Percentiles rank a stretch among this genome's conserved stretches.
phyloP scores from a whole-genome alignment of 345 rosid species.

The Camelina hispida region DNA sequence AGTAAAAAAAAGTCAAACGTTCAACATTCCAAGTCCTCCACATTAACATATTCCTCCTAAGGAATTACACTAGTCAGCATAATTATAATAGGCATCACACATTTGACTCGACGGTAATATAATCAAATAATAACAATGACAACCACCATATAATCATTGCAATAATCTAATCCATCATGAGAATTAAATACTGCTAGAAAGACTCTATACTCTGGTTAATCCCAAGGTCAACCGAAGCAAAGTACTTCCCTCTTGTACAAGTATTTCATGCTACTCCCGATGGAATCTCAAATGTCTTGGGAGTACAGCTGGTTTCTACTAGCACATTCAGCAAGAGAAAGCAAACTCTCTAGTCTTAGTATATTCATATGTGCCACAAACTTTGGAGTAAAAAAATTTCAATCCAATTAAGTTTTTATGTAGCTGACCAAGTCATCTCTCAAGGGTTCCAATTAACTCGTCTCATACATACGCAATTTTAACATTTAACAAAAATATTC shows the following conservation, averaged over 20 bases:
- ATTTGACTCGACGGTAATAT: neutral
- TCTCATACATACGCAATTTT: neutral
- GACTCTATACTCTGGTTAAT: neutral
- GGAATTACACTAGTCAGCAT: neutral
- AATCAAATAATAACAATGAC: neutral
- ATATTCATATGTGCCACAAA: too few relatives aligned
- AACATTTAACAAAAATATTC: neutral
- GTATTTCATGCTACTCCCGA: neutral
- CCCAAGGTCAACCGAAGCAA: slow-evolving; percentile 2
- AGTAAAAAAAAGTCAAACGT: neutral
- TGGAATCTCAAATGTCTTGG: neutral
- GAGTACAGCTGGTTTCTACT: neutral
- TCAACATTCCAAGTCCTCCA: slow-evolving; percentile 12
- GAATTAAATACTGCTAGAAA: neutral
- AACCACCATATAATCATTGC: neutral
- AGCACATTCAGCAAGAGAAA: neutral
- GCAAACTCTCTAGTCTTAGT: too few relatives aligned
- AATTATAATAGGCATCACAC: too few relatives aligned
- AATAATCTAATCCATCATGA: slow-evolving; percentile 3
- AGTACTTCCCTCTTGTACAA: slow-evolving; percentile 2
- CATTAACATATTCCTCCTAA: neutral
- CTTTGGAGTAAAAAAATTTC: too few relatives aligned
- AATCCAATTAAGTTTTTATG: too few relatives aligned
- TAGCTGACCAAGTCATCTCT: neutral
- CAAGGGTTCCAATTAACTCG: neutral